phyloP scores from a whole-genome alignment of 768 basidiomycete species.

The Mycena sanguinolenta region DNA sequence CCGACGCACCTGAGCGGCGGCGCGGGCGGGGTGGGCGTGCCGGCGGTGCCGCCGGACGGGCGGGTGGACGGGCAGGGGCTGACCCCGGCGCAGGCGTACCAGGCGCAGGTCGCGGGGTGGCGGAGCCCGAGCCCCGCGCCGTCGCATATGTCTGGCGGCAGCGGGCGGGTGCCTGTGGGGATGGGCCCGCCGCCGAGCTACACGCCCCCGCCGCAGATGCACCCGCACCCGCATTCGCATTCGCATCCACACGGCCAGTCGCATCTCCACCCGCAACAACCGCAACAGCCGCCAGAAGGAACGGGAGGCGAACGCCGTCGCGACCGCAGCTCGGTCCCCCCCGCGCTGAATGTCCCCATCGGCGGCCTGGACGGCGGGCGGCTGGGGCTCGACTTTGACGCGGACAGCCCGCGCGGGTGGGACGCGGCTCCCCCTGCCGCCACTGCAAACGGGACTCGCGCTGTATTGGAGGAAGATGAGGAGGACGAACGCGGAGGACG shows the following conservation, averaged over 20 bases:
- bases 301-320: too few species aligned
- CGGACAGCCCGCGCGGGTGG: conserved; percentile 39
- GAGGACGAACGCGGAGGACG: conserved; percentile 39
- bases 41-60: not conserved
- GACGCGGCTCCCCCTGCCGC: too few species aligned
- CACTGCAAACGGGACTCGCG: not conserved
- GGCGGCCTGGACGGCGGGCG: conserved; percentile 70
- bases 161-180: too few species aligned
- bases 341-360: conserved; percentile 56
- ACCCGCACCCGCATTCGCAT: conserved; percentile 33
- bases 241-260: conserved; percentile 37
- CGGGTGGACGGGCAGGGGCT: conserved; percentile 65
- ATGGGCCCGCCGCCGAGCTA: too few species aligned
- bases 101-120: conserved; percentile 69
- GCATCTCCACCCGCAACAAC: not conserved
- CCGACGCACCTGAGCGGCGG: conserved; percentile 33
- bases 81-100: conserved; percentile 86
- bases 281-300: too few species aligned
- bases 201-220: not conserved
- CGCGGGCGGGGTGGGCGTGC: conserved; percentile 65
- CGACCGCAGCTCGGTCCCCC: conserved; percentile 37
- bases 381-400: conserved; percentile 70
- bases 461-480: too few species aligned
- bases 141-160: not conserved
- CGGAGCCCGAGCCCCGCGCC: not conserved